Evolutionary conservation across 1,284 basidiomycete species (phyloP), one percentile per base, ranked within the genome.

Genomic region (Moesziomyces aphidis): DNA sequence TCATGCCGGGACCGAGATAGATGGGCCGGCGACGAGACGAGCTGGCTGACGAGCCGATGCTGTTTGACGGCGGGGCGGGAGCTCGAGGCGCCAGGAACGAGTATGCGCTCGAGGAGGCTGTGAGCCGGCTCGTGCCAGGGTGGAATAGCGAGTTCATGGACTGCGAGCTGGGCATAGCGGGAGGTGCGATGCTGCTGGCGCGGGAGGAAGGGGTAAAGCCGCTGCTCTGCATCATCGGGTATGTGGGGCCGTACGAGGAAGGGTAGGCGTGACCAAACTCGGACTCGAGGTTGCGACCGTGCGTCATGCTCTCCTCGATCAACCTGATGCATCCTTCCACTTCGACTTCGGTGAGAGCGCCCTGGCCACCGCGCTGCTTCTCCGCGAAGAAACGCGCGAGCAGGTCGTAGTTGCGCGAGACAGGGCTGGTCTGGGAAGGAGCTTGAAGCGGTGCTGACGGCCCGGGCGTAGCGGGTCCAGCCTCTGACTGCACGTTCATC

Each of bases 321-420:
- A 79, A 43, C 22, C 64, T 48, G 24, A 76, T 64, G 54, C 78
- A 79, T n/a, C 78, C 78, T 34, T 71, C 69, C 28, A 78, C 62
- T 43, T 79, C 78, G 46, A 78, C 73, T 39, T 79, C 78, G 11
- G 73, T 76, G 43, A 79, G 66, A 2, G 59, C 68, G 34, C 65
- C 61, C 39, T 59, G 51, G 23, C 76, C 71, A 15, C 61, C 67
- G 34, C 61, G 62, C 58, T 65, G 77, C 60, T 79, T 79, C 43
- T 79, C 73, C 34, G 73, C 53, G 45, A 79, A 79, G 70, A 79
- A 79, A 46, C 76, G 76, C 5, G 78, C 73, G 1, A 79, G 70
- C 42, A 79, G 58, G 24, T 70, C 73, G 56, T 78, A 79, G 59
- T 78, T 79, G 49, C 76, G 76, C n/a, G 73, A 67, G 34, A 78